Base-by-base conservation (phyloP, 306 rosid genomes). In the Rubus idaeus region DNA sequence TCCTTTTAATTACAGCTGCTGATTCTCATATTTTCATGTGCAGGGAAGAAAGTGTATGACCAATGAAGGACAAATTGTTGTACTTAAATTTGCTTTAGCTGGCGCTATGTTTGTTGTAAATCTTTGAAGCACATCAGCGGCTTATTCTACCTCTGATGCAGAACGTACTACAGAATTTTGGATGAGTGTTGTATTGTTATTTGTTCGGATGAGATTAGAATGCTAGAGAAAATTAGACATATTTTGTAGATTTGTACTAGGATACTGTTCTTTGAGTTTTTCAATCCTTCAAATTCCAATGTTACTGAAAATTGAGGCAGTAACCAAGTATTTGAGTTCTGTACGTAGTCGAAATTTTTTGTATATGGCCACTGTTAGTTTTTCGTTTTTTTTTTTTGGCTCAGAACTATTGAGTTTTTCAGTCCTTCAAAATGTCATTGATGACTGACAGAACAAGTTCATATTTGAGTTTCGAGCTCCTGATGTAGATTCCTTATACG, bases 11-110 rank as follows among this genome's bases (percentile, higher is more conserved):
- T 70, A 37, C 12, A 50, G 37, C 20, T 55, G 26, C 40, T 72
- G 10, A 12, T 51, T 52, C 8, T 55, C 14, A 20, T 37, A 11
- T 10, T 53, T 53, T 18, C 5, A 51, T 72, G 65, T 73, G 66
- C 77, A 58, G 77, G 68, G 55, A 73, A 42, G 14, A 57, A 30
- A 73, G 11, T 57, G 52, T 5, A 49, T 70, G 74, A 49, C 4
- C 57, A 23, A 10, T 21, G 17, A 69, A 2, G 17, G 11, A 23
- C 39, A 10, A 23, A 5, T 10, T 23, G 3, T 5, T 45, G 14
- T 58, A 60, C 64, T 7, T 55, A 50, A 53, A 53, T 9, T 58
- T 65, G 51, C 71, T n/a, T 66, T 17, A 66, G 14, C 20, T 44
- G 39, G 50, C 53, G 8, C 26, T 7, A 16, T n/a, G 47, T 10